A percentile compares a stretch with the other conserved stretches of the same genome.
These are phyloP conservation scores for Monosporascus sp. DNA, from an alignment of 2,329 filamentous ascomycete species.

Conservation along the genomic window DNA sequence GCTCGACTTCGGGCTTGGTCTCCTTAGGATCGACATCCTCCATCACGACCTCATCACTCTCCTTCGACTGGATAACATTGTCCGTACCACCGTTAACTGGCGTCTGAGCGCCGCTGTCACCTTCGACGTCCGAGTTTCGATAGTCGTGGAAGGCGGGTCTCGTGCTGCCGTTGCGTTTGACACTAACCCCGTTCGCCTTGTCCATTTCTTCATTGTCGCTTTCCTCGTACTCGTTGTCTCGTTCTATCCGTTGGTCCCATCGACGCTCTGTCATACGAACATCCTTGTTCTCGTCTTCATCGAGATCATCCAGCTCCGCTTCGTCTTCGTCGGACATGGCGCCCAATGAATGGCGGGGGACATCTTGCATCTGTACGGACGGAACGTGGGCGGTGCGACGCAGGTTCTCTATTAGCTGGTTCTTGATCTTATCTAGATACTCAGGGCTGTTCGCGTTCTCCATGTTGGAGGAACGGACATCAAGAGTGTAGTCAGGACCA, in stretches of 20 bases:
- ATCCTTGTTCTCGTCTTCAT: constrained; percentile 84
- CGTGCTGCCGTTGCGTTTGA: constrained; percentile 48
- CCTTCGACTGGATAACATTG: constrained; percentile 29
- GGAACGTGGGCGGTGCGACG: constrained; percentile 80
- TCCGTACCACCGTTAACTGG: constrained; percentile 30
- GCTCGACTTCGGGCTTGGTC: constrained; percentile 10
- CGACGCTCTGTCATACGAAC: constrained; percentile 73
- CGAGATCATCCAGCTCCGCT: constrained; percentile 60
- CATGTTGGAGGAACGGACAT: constrained; percentile 82
- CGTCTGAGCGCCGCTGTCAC: constrained; percentile 33
- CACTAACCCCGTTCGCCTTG: constrained; percentile 64
- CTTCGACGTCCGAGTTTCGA: constrained; percentile 39
- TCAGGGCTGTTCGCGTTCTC: constrained; percentile 85
- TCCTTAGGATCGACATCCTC: constrained; percentile 20
- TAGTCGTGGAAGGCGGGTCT: constrained; percentile 48
- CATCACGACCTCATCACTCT: constrained; percentile 36
- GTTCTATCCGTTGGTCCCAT: constrained; percentile 72
- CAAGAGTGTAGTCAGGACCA: constrained; percentile 81
- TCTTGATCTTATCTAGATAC: constrained; percentile 76
- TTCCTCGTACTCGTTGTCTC: constrained; percentile 77
- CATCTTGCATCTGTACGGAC: constrained; percentile 85
- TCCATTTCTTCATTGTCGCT: constrained; percentile 85
- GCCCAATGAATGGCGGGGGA: constrained; percentile 55
- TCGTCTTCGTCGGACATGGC: constrained; percentile 64
- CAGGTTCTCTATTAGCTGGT: constrained; percentile 78